phyloP scores from a whole-genome alignment of 257 asterid species.

The Nicotiana otophora region DNA sequence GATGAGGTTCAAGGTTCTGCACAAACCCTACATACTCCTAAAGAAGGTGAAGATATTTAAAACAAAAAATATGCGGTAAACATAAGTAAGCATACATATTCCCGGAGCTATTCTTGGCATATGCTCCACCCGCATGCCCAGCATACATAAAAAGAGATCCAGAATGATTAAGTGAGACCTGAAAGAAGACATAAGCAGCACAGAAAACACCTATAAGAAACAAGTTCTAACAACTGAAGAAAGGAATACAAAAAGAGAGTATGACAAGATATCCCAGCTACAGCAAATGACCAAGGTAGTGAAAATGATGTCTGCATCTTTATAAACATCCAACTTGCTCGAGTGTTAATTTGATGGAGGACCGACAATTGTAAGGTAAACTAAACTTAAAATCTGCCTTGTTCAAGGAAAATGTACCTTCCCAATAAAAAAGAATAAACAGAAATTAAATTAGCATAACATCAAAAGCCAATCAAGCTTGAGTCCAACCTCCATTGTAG shows the following conservation, averaged over 20 bases:
- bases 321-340: neutral
- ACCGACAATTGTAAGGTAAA: neutral
- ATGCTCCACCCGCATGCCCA: too few relatives aligned
- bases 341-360: neutral
- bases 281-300: neutral
- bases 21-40: too few relatives aligned
- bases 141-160: constrained; percentile 99
- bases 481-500: constrained; percentile 73
- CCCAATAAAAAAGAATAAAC: neutral
- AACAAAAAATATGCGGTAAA: too few relatives aligned
- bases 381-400: neutral
- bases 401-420: neutral
- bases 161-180: constrained; percentile 97
- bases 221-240: constrained; percentile 2
- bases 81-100: too few relatives aligned
- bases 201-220: constrained; percentile 5
- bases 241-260: neutral
- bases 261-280: neutral
- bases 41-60: too few relatives aligned
- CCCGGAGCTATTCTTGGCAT: too few relatives aligned
- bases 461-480: constrained; percentile 3
- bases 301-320: neutral
- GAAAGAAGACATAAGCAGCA: constrained; percentile 7
- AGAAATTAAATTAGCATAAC: constrained; percentile 1
- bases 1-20: too few relatives aligned